Evolutionary conservation across 2,329 filamentous ascomycete species (phyloP).

Genomic region (Ampelomyces quisqualis): DNA sequence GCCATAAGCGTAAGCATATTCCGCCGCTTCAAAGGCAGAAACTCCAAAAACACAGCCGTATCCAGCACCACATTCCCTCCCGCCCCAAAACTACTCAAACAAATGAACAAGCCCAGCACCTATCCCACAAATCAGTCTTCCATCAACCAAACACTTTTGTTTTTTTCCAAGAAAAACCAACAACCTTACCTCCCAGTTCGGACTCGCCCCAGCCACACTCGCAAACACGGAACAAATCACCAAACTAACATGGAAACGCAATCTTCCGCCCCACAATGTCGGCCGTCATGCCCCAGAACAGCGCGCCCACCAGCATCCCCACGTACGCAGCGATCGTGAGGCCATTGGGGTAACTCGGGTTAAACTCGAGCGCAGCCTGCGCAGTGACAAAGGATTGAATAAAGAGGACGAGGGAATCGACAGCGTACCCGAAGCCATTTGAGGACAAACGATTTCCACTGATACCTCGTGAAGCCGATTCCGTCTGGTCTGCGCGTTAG

Average conservation of each 20-base stretch:
- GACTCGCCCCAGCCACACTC: constrained; percentile 65
- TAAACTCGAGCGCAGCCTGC: constrained; percentile 61
- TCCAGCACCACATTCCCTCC: constrained; percentile 66
- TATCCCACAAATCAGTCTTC: too few species aligned
- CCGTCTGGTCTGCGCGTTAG: too few species aligned
- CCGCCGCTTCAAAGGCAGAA: too few species aligned
- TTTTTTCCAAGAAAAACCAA: neutral
- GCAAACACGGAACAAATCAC: constrained; percentile 63
- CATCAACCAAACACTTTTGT: too few species aligned
- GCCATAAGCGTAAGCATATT: constrained; percentile 64
- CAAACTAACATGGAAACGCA: constrained; percentile 68
- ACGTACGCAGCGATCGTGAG: constrained; percentile 64
- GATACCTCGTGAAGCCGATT: constrained; percentile 55
- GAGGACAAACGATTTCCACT: constrained; percentile 60
- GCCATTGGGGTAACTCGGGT: constrained; percentile 56
- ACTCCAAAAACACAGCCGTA: constrained; percentile 61
- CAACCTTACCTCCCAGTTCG: constrained; percentile 60
- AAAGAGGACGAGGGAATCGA: constrained; percentile 58
- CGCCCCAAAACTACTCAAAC: constrained; percentile 63
- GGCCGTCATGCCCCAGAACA: constrained; percentile 69
- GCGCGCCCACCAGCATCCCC: constrained; percentile 57
- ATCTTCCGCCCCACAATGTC: constrained; percentile 68
- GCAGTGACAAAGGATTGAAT: constrained; percentile 64
- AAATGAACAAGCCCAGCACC: constrained; percentile 64
- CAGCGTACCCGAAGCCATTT: constrained; percentile 64